Evolutionary conservation across 2,329 filamentous ascomycete species (phyloP).

Genomic region (Xylariales sp.): DNA sequence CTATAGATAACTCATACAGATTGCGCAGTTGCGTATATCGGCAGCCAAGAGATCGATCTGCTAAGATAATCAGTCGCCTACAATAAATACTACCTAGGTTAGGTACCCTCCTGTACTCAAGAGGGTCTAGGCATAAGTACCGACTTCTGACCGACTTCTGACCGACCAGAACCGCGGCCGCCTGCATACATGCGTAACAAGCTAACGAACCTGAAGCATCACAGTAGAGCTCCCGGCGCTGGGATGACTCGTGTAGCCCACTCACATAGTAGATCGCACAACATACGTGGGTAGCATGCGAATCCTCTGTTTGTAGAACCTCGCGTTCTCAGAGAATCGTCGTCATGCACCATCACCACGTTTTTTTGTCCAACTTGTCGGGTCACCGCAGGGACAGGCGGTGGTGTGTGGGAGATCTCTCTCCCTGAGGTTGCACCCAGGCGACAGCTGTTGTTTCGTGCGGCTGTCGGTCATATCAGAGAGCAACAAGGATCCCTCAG

Average conservation of each 20-base stretch:
- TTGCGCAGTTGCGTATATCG: neutral
- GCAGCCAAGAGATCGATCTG: constrained; percentile 20
- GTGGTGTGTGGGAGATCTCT: constrained; percentile 11
- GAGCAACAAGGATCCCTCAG: constrained; percentile 16
- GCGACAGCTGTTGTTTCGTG: constrained; percentile 14
- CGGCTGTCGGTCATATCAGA: constrained; percentile 21
- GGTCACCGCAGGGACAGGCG: constrained; percentile 22
- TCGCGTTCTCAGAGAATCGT: neutral
- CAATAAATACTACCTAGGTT: neutral
- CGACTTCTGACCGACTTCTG: too few relatives aligned
- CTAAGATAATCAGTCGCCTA: neutral
- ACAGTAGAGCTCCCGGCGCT: neutral
- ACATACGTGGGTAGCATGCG: constrained; percentile 22
- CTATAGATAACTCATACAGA: neutral
- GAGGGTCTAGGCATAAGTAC: neutral
- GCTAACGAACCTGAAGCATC: neutral
- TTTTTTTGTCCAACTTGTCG: constrained; percentile 29
- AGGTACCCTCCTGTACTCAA: too few relatives aligned
- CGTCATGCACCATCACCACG: constrained; percentile 26
- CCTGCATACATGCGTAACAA: neutral
- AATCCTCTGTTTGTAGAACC: constrained; percentile 5
- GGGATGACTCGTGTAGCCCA: neutral
- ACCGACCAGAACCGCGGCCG: neutral
- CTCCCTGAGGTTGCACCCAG: constrained; percentile 21
- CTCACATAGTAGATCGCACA: constrained; percentile 8